Percentiles rank a stretch among this genome's conserved stretches.
These are phyloP conservation scores for Ceratocystis papillata DNA, from an alignment of 2,329 filamentous ascomycete genomes.

Conservation along the genomic window DNA sequence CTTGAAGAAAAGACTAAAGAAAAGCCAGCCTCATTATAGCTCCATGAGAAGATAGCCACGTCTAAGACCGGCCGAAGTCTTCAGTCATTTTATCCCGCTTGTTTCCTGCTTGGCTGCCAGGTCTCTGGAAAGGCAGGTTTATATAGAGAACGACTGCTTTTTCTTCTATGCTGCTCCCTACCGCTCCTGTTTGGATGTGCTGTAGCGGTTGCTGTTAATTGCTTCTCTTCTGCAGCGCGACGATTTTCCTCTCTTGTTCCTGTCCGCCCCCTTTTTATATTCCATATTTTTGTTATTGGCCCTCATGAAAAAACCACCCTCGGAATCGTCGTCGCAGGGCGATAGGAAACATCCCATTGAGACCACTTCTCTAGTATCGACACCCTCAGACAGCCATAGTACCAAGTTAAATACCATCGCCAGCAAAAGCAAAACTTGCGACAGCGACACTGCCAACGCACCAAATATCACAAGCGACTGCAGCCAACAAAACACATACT, in stretches of 20 bases:
- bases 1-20: no score
- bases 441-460: not conserved
- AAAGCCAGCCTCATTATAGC: not conserved
- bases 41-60: not conserved
- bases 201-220: constrained; percentile 8
- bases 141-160: no score
- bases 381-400: constrained; percentile 1
- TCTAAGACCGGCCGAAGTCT: not conserved
- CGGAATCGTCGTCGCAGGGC: constrained; percentile 21
- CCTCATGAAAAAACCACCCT: constrained; percentile 23
- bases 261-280: not conserved
- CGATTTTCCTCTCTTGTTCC: not conserved
- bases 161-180: not conserved
- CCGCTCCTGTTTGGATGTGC: not conserved
- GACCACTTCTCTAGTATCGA: constrained; percentile 1
- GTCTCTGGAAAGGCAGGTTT: not conserved
- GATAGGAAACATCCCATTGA: constrained; percentile 21
- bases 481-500: constrained; percentile 6
- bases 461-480: not conserved
- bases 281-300: not conserved
- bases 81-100: not conserved
- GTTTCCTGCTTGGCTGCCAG: not conserved
- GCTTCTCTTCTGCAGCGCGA: not conserved
- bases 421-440: constrained; percentile 2
- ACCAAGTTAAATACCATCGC: not conserved